Base-by-base conservation (phyloP, 1,284 basidiomycete species). In the Ustilago shanxiensis region DNA sequence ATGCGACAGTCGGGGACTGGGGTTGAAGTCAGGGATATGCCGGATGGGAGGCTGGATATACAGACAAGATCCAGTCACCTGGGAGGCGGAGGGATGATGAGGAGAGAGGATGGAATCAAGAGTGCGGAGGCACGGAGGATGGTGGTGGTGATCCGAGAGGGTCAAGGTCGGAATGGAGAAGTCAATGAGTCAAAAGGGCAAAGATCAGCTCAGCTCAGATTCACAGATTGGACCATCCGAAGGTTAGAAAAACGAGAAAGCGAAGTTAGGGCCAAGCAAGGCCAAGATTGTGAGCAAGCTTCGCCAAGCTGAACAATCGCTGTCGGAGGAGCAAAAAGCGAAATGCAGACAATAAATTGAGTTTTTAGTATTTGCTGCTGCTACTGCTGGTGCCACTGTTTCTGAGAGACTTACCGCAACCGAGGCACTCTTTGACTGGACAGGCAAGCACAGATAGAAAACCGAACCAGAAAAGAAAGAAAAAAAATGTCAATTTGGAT, bases 1-100 rank as follows among this genome's bases (percentile, higher is more conserved):
- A 26, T 29, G 37, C 39, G 33, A 4, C 14, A 26, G 45, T 8
- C 24, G 13, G 41, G 28, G 41, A 51, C 20, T 28, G 20, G 26
- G 9, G 29, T 26, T n/a, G 47, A 45, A 22, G 16, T 56, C 51
- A 31, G 41, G n/a, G n/a, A n/a, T n/a, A 18, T 5, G 33, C 31
- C 54, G 57, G 52, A 50, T 51, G 45, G 49, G 31, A 8, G 49
- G 45, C 57, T 57, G 61, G 37, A 60, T 51, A 22, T 35, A 45
- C 31, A 60, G 61, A 60, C 57, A 60, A 54, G 47, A 33, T 56
- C 28, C 67, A 64, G 67, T 57, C 18, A 53, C 52, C 52, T 33
- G 11, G 7, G 16, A 29, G 22, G 56, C 31, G 50, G 56, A 18
- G 8, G 51, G 11, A 20, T 22, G 33, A 33, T 35, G 50, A n/a